Conservation (phyloP, 2,329 filamentous ascomycete species). For the Paraphaeosphaeria minitans region DNA sequence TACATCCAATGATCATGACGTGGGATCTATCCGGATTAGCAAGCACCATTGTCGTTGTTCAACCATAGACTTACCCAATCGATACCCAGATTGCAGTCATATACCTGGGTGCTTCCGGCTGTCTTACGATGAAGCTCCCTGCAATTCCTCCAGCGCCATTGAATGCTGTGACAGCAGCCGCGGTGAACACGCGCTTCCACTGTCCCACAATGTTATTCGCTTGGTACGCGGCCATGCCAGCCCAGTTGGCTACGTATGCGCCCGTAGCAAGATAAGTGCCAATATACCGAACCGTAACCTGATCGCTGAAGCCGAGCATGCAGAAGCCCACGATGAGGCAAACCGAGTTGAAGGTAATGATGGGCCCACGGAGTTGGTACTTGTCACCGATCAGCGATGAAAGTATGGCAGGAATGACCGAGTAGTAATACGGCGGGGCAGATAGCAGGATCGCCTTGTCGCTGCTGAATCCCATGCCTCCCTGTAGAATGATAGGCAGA, state of each 20-base stretch:
- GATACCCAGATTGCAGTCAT: conserved; percentile 70
- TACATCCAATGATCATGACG: conserved; percentile 61
- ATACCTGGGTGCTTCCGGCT: conserved; percentile 66
- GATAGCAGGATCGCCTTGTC: conserved; percentile 62
- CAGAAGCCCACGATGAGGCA: conserved; percentile 67
- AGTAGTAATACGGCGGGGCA: conserved; percentile 71
- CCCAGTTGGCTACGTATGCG: conserved; percentile 72
- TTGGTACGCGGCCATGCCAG: conserved; percentile 63
- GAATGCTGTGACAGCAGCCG: conserved; percentile 63
- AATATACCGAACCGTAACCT: conserved; percentile 66
- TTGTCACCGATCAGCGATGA: conserved; percentile 68
- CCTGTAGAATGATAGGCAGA: conserved; percentile 63
- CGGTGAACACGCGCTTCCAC: conserved; percentile 68
- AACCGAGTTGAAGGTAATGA: conserved; percentile 68
- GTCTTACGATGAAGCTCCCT: conserved; percentile 68
- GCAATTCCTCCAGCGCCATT: conserved; percentile 69
- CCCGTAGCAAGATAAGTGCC: conserved; percentile 70
- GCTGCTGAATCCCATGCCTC: conserved; percentile 53
- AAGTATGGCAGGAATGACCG: conserved; percentile 66
- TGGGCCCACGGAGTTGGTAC: conserved; percentile 63
- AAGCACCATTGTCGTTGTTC: conserved; percentile 24
- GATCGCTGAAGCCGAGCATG: conserved; percentile 66
- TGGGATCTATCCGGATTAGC: conserved; percentile 49
- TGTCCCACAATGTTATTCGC: conserved; percentile 58
- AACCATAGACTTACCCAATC: conserved; percentile 54